Conservation (phyloP, 2,329 filamentous ascomycete genomes). For the Cadophora malorum region DNA sequence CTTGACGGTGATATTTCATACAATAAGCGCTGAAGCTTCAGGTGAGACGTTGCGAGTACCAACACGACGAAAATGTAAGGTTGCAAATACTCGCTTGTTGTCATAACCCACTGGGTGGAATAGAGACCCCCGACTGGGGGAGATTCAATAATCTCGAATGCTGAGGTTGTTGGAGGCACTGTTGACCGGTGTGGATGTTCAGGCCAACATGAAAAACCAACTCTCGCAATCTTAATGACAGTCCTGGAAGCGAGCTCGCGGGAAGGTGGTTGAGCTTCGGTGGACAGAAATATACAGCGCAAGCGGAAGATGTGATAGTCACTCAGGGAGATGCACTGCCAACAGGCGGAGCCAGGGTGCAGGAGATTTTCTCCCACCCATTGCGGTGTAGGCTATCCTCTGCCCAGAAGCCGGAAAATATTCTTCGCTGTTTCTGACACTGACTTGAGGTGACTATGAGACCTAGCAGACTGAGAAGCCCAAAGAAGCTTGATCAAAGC, state of each 20-base stretch:
- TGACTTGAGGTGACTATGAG: not conserved
- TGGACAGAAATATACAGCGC: not conserved
- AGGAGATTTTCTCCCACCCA: not conserved
- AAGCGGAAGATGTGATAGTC: not conserved
- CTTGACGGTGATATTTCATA: too few species aligned
- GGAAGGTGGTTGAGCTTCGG: not conserved
- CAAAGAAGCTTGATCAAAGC: too few species aligned
- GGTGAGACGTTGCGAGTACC: too few species aligned
- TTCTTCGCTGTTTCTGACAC: not conserved
- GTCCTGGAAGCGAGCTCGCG: not conserved
- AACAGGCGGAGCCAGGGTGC: not conserved
- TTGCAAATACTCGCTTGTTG: too few species aligned
- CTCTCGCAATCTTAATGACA: not conserved
- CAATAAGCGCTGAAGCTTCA: too few species aligned
- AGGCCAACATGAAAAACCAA: not conserved
- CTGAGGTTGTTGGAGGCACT: not conserved
- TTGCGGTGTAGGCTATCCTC: not conserved
- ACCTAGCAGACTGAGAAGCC: too few species aligned
- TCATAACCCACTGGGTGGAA: too few species aligned
- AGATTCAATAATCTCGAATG: not conserved
- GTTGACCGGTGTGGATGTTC: not conserved
- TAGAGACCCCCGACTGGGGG: too few species aligned
- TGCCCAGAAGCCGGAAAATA: not conserved
- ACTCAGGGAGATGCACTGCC: not conserved
- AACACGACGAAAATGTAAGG: too few species aligned